Conservation (phyloP, 1,284 basidiomycete genomes). For the Exobasidium rhododendri region DNA sequence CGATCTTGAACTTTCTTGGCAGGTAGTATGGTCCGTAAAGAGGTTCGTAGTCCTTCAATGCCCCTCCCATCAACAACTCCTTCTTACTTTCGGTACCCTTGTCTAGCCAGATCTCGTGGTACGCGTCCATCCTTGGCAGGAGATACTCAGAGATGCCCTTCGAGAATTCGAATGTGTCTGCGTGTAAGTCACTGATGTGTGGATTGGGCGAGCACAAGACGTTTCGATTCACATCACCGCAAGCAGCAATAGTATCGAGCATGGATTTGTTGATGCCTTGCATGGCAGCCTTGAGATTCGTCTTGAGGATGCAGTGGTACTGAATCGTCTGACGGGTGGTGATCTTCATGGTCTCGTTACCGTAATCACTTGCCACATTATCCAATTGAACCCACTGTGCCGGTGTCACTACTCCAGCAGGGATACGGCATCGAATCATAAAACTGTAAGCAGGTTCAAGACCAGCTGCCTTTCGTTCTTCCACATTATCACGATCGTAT, state of each 20-base stretch:
- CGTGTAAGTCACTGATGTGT: conserved; percentile 76
- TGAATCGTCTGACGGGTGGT: conserved; percentile 99
- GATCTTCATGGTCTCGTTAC: conserved; percentile 91
- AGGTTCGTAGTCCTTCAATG: conserved; percentile 89
- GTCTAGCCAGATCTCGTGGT: conserved; percentile 99
- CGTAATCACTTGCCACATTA: conserved; percentile 90
- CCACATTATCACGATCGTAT: conserved; percentile 96
- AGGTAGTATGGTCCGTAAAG: conserved; percentile 96
- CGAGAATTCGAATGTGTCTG: conserved; percentile 80
- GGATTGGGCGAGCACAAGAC: conserved; percentile 92
- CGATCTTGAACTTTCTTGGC: conserved; percentile 96
- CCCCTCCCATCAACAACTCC: conserved; percentile 84
- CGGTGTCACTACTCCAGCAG: conserved; percentile 87
- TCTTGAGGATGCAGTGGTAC: conserved; percentile 98
- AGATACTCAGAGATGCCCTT: conserved; percentile 81
- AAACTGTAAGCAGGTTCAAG: conserved; percentile 94
- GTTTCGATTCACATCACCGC: conserved; percentile 94
- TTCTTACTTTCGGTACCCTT: conserved; percentile 52
- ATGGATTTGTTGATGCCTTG: conserved; percentile 89
- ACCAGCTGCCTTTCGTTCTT: conserved; percentile 87
- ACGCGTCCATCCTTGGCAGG: conserved; percentile 84
- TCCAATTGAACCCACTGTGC: conserved; percentile 94
- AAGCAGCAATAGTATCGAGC: conserved; percentile 94
- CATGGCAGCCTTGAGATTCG: conserved; percentile 90
- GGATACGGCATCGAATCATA: conserved; percentile 97